Percentiles rank a stretch among this genome's conserved stretches.
phyloP scores from a whole-genome alignment of 176 grass and related monocot genomes.

The Hsuehochloa calcarea region DNA sequence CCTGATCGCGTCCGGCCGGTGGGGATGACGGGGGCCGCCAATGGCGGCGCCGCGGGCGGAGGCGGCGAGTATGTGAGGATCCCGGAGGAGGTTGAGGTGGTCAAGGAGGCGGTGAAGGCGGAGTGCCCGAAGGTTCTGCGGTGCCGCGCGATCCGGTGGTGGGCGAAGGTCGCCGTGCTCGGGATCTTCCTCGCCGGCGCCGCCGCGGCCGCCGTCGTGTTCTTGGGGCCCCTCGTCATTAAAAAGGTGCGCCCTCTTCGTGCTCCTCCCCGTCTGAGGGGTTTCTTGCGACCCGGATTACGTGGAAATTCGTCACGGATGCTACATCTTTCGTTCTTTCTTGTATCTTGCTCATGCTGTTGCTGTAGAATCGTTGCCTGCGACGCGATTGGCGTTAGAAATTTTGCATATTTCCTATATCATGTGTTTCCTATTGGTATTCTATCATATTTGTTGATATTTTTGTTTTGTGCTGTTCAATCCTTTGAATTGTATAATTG shows the following conservation, averaged over 20 bases:
- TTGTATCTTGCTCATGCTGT: background rate
- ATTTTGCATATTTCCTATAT: background rate
- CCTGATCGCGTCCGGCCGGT: constrained; percentile 40
- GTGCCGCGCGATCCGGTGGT: constrained; percentile 67
- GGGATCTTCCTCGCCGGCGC: constrained; percentile 47
- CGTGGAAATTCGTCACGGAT: background rate
- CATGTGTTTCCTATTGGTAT: background rate
- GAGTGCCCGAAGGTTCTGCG: constrained; percentile 48
- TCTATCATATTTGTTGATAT: background rate
- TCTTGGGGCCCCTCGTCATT: constrained; percentile 57
- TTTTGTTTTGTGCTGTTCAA: background rate
- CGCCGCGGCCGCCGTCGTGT: constrained; percentile 34
- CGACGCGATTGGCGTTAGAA: constrained; percentile 15
- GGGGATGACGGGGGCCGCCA: constrained; percentile 46
- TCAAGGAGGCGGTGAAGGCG: constrained; percentile 26
- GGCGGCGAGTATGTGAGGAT: constrained; percentile 51
- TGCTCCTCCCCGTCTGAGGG: background rate
- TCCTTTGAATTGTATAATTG: background rate
- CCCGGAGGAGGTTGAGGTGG: constrained; percentile 39
- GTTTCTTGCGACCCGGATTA: constrained; percentile 1
- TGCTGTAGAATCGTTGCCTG: background rate
- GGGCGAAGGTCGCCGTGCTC: constrained; percentile 55
- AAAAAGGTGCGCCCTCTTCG: constrained; percentile 43
- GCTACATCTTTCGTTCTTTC: constrained; percentile 11
- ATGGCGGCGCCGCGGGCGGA: constrained; percentile 37